phyloP scores from a whole-genome alignment of 2,329 filamentous ascomycete genomes.

The Colletotrichum falcatum region DNA sequence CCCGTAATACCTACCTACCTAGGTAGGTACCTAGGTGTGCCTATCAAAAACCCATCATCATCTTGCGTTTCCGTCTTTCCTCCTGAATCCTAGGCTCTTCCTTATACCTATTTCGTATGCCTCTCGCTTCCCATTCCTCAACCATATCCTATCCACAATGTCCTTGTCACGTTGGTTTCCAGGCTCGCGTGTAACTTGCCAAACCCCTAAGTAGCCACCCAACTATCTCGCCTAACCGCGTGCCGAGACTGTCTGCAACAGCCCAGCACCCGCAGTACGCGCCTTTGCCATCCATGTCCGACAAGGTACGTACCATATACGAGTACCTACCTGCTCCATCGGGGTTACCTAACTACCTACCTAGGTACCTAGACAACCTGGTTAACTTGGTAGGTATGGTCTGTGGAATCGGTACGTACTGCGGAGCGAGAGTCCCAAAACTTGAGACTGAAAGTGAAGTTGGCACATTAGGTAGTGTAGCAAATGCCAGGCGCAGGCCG shows the following conservation, averaged over 20 bases:
- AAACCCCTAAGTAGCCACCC: neutral
- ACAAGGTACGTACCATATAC: neutral
- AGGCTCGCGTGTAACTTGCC: neutral
- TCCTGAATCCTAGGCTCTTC: slow-evolving; percentile 1
- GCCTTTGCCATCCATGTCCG: slow-evolving; percentile 4
- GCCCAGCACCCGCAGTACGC: slow-evolving; percentile 16
- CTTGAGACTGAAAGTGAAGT: neutral
- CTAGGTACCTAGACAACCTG: neutral
- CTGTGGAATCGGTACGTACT: slow-evolving; percentile 1
- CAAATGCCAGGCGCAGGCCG: slow-evolving; percentile 9
- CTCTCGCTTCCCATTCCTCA: slow-evolving; percentile 1
- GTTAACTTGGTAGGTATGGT: neutral
- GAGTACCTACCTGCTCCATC: neutral
- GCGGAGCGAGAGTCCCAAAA: neutral
- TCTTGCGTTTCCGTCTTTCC: neutral
- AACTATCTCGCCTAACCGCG: neutral
- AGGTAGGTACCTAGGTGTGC: no score
- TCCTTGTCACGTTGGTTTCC: neutral
- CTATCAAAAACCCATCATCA: neutral
- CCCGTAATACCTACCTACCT: neutral
- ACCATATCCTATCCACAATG: neutral
- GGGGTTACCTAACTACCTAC: neutral
- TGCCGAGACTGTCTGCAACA: neutral
- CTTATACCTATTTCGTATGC: neutral
- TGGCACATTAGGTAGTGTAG: neutral